phyloP scores from a whole-genome alignment of 2,329 filamentous ascomycete genomes.

The Fusarium sp. region DNA sequence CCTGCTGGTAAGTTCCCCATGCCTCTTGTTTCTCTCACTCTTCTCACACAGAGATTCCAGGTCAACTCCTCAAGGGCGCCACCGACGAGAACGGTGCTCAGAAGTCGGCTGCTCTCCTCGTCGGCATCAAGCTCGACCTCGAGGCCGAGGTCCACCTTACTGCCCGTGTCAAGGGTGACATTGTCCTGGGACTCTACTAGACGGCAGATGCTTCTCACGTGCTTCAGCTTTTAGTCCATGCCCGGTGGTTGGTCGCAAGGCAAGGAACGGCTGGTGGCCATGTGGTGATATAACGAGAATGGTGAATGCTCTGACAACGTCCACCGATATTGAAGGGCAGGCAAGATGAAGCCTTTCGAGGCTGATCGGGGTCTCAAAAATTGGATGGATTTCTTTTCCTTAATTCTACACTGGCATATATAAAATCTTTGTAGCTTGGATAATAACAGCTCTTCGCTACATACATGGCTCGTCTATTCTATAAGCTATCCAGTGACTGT shows the following conservation, averaged over 20 bases:
- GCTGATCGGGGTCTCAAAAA: conserved; percentile 27
- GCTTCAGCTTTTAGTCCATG: conserved; percentile 2
- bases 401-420: conserved; percentile 25
- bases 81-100: conserved; percentile 67
- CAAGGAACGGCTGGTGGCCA: conserved; percentile 17
- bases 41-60: conserved; percentile 46
- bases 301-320: conserved; percentile 27
- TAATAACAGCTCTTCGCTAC: conserved; percentile 35
- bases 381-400: conserved; percentile 30
- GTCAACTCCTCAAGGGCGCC: conserved; percentile 66
- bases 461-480: neutral
- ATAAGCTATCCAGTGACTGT: too few species aligned
- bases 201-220: neutral
- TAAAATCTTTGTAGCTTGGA: conserved; percentile 33
- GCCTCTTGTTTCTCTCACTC: too few species aligned
- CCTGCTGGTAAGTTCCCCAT: conserved; percentile 42
- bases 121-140: conserved; percentile 72
- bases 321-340: conserved; percentile 35
- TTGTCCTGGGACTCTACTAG: conserved; percentile 58
- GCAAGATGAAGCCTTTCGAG: conserved; percentile 10
- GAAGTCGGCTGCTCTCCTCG: conserved; percentile 67
- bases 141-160: conserved; percentile 72
- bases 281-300: conserved; percentile 41
- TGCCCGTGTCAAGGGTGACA: conserved; percentile 69
- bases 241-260: conserved; percentile 33